Evolutionary conservation across 2,329 filamentous ascomycete species (phyloP), one percentile per base, ranked within the genome.

Genomic region (Colletotrichum eleusines): DNA sequence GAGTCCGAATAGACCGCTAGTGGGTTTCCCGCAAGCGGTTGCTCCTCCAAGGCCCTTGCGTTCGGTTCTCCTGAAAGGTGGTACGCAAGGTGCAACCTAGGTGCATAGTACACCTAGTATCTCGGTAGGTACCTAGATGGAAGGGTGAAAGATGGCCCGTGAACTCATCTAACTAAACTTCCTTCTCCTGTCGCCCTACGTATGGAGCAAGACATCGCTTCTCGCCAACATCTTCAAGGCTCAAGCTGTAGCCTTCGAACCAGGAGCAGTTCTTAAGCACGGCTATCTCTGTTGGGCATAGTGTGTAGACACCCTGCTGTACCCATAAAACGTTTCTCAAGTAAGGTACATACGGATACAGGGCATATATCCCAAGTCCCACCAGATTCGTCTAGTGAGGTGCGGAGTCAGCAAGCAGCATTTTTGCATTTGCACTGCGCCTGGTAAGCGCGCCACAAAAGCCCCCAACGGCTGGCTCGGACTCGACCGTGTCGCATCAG

Each of bases 281-380:
- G n/a, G 3, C 23, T 3, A 18, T 16, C n/a, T 26, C 33, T 14
- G 35, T 38, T 26, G 9, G 5, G n/a, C 16, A 14, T 26, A 14
- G 35, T 11, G 11, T 18, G 14, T 57, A 44, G 42, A 8, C 3
- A 5, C 42, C 18, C 51, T 40, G 23, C 38, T 31, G 20, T 63
- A 40, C 59, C 65, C 59, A 50, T 51, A 68, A 44, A 50, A 63
- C 59, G 59, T 68, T 63, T 63, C 31, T 51, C 65, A 50, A 53
- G 16, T 60, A 33, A 8, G 3, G 31, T 33, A 33, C 31, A 33
- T 33, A 33, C 31, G 31, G 31, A 33, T 33, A 33, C 31, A 33
- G 7, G n/a, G n/a, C n/a, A n/a, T n/a, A 33, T 33, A 28, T 23
- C 26, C 11, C 12, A 38, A 35, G 51, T n/a, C 23, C 35, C 33